Base-by-base conservation (phyloP, 352 stramenopile genomes). In the Pythium graminicola region DNA sequence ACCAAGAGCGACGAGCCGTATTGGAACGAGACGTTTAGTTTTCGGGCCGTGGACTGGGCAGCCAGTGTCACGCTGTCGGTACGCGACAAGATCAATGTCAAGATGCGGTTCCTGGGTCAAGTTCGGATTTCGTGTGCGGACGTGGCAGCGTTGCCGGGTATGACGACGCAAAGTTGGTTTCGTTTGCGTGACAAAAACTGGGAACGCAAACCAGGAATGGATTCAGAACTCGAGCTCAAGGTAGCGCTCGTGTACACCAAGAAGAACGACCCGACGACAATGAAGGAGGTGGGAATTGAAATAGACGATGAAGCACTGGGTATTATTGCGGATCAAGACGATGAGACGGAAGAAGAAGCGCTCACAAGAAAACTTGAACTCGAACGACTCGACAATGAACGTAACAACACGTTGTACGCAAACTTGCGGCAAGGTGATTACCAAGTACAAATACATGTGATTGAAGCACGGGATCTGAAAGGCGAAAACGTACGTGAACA, bases 21-120 rank as follows among this genome's bases (percentile, higher is more conserved):
- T 36, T 91, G 80, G 80, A 84, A 89, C 50, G 80, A 91, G 63
- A 78, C 72, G 3, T 91, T 89, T 38, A 78, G 60, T 29, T 89
- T 91, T 54, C 76, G 76, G 50, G 74, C 77, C 0, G 49, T 77
- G 0, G 80, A 91, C 59, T 87, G 73, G 73, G 72, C 73, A 2
- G 74, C 76, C 2, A 76, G 60, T 3, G 76, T 88, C 20, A 83
- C 69, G 2, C 60, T 91, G 2, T 85, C 77, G 0, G 64, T 91
- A 27, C 77, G 77, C 14, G 80, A 91, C 36, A 78, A 80, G 48
- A 70, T 86, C 49, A 78, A 82, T 22, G 52, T 89, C 8, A 88
- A 84, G 50, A 85, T 86, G 75, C 69, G 76, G 17, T 80, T 86
- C 24, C 50, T 89, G 1, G 77, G 80, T 1, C 80, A 89, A 57